Conservation (phyloP, 345 rosid species). For the Euphorbia lathyris region DNA sequence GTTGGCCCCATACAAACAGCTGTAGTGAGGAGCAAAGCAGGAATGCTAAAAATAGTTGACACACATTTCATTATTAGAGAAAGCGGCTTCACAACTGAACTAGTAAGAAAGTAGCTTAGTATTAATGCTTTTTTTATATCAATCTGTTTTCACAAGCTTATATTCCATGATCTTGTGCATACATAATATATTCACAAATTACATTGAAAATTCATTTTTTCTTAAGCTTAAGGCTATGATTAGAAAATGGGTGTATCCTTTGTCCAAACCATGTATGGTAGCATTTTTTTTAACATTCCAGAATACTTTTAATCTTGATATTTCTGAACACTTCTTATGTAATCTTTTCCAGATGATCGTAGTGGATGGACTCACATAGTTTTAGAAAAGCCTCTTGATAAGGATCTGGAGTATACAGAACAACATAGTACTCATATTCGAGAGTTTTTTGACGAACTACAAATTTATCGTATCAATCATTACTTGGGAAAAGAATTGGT, state of each 20-base stretch:
- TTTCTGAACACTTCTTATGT: background rate
- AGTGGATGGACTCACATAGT: constrained; percentile 97
- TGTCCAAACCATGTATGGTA: background rate
- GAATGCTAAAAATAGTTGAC: too few species aligned
- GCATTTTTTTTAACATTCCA: constrained; percentile 2
- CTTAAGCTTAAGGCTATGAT: background rate
- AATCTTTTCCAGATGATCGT: constrained; percentile 60
- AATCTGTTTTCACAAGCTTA: background rate
- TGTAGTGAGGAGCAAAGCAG: too few species aligned
- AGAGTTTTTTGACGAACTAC: constrained; percentile 80
- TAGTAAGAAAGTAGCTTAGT: too few species aligned
- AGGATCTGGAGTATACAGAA: constrained; percentile 82
- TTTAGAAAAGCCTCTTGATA: constrained; percentile 96
- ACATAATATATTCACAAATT: background rate
- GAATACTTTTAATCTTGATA: background rate
- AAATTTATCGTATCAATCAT: constrained; percentile 93
- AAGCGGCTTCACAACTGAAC: too few species aligned
- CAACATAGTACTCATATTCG: constrained; percentile 85
- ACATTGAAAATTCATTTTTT: constrained; percentile 2
- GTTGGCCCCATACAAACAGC: too few species aligned
- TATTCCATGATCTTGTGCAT: background rate
- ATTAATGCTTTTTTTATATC: too few species aligned
- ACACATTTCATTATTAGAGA: too few species aligned
- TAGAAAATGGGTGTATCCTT: background rate
- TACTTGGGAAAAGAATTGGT: constrained; percentile 96